Base-by-base conservation (phyloP, 495 filamentous ascomycete genomes). In the Stereocaulon alpinum region DNA sequence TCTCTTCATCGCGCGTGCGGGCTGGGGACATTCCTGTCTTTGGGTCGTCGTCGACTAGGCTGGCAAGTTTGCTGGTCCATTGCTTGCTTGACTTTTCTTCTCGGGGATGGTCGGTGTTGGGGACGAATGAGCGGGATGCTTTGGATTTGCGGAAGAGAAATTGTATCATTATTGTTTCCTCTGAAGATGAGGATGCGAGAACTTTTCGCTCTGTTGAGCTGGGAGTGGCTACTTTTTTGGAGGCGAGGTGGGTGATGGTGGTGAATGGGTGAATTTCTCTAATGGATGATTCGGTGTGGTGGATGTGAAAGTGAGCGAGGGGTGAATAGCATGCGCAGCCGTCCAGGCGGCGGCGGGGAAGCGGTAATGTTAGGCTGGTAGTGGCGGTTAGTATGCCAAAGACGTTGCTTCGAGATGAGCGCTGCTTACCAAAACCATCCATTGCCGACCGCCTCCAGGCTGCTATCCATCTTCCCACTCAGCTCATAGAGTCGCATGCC, bases 201-300 rank as follows among this genome's bases (percentile, higher is more conserved):
- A 42, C 24, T 44, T 62, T 57, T 17, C 53, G 47, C 1, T 55
- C 37, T 20, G 49, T 55, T 0, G 48, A 58, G 47, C 40, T 44
- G 49, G 62, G 52, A 9, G 60, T 57, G 18, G 50, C 51, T 6
- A 58, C 48, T 29, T 69, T 66, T 37, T 64, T 45, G 10, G 68
- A 67, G 6, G 68, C 69, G n/a, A 71, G 67, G 58, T 70, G 66
- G 6, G 69, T 71, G 22, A 65, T 66, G 5, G 69, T 71, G n/a
- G 68, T 70, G 55, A 71, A 70, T 27, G 69, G 69, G 59, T 71
- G 69, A 20, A 71, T 50, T 47, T 71, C 69, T 30, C 69, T 63
- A 29, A 62, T 61, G 7, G 69, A 70, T 22, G 68, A 68, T 4
- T 62, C 63, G n/a, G 61, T 40, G 51, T 71, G 68, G 55, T 71